Conservation (phyloP, 176 grass and related monocot genomes). For the Cenchrus fungigraminus region DNA sequence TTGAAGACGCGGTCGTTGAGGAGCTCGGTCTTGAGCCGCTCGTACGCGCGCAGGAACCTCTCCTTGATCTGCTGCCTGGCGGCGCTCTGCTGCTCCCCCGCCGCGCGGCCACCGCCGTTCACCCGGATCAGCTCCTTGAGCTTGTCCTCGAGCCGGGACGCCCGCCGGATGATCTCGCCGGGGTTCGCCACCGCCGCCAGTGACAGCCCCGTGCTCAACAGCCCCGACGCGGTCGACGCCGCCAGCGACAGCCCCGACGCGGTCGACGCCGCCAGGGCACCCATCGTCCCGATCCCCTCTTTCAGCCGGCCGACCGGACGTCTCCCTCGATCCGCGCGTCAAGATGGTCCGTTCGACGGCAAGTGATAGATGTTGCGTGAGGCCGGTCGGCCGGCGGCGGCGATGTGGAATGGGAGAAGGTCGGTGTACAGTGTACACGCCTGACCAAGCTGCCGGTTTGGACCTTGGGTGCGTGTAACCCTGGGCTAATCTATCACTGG, state of each 20-base stretch:
- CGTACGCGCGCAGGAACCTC: slow-evolving; percentile 54
- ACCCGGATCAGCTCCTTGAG: slow-evolving; percentile 34
- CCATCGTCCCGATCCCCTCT: not conserved
- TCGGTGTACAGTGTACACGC: too few species aligned
- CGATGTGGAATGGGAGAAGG: not conserved
- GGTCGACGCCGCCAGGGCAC: slow-evolving; percentile 34
- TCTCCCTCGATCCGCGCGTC: not conserved
- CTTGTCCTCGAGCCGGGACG: slow-evolving; percentile 49
- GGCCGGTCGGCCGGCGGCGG: not conserved
- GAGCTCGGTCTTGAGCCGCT: slow-evolving; percentile 58
- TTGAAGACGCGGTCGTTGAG: slow-evolving; percentile 49
- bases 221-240: slow-evolving; percentile 44
- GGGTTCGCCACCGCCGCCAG: slow-evolving; percentile 42
- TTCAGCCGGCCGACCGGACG: not conserved
- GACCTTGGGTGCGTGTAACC: too few species aligned
- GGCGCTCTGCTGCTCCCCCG: not conserved
- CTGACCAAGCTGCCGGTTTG: too few species aligned
- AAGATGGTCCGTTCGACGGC: not conserved
- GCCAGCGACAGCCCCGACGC: slow-evolving; percentile 35
- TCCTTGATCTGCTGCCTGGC: slow-evolving; percentile 9
- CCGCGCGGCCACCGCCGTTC: slow-evolving; percentile 3
- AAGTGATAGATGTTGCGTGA: not conserved
- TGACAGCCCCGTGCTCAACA: slow-evolving; percentile 16
- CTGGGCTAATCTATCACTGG: not conserved
- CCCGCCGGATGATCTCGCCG: slow-evolving; percentile 37